These are phyloP conservation scores for Trifolium subterraneum DNA, from an alignment of 306 rosid genomes.

Conservation along the genomic window DNA sequence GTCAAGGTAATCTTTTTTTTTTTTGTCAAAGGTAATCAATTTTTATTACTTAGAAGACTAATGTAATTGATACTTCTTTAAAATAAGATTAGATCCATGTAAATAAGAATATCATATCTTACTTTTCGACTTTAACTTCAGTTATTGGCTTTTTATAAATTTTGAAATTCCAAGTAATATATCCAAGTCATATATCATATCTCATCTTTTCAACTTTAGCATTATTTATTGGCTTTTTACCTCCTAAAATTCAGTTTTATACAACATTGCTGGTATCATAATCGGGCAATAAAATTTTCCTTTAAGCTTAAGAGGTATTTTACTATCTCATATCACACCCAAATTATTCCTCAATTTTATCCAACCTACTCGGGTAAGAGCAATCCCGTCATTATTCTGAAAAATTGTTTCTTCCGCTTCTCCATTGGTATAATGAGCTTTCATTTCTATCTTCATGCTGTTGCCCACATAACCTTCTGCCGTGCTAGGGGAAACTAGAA, in stretches of 20 bases:
- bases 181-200: background rate
- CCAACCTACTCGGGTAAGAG: background rate
- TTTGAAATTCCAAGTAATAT: too few relatives aligned
- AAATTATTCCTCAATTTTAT: background rate
- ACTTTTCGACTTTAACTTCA: too few relatives aligned
- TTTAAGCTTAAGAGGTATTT: background rate
- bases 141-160: too few relatives aligned
- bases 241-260: background rate
- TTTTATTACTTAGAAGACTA: conserved; percentile 20
- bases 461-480: conserved; percentile 1
- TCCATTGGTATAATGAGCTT: background rate
- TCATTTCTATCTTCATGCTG: background rate
- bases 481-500: background rate
- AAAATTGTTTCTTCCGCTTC: background rate
- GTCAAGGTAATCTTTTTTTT: conserved; percentile 88
- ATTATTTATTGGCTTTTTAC: conserved; percentile 4
- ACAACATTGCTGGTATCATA: background rate
- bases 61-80: conserved; percentile 1
- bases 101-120: background rate
- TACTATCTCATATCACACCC: background rate
- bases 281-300: background rate
- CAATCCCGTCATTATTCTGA: background rate
- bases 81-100: background rate
- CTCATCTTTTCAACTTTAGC: background rate
- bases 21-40: conserved; percentile 74